Conservation (phyloP, 306 rosid species). For the Astragalus membranaceus region DNA sequence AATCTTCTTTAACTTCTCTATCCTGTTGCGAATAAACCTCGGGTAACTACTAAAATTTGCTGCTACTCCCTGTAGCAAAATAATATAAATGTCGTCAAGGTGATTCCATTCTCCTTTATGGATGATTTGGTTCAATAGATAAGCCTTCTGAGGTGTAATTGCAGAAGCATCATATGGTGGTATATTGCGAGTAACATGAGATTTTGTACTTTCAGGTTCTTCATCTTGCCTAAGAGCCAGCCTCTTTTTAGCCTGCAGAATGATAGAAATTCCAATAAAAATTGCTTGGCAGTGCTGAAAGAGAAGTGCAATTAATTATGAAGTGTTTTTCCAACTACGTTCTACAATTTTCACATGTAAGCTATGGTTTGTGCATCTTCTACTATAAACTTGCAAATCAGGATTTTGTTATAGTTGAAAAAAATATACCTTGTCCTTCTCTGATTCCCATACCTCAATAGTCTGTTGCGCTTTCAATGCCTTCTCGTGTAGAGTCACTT, state of each 20-base stretch:
- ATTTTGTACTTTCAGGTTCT: slow-evolving; percentile 42
- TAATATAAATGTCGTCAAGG: slow-evolving; percentile 57
- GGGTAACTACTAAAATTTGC: slow-evolving; percentile 44
- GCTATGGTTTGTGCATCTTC: neutral
- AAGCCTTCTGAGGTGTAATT: slow-evolving; percentile 63
- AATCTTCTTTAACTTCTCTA: neutral
- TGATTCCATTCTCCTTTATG: slow-evolving; percentile 59
- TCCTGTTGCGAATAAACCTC: slow-evolving; percentile 40
- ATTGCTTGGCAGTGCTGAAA: no score
- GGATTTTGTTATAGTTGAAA: no score
- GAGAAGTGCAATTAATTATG: no score
- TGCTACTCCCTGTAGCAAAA: slow-evolving; percentile 31
- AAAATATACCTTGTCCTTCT: slow-evolving; percentile 43
- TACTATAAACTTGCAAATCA: neutral
- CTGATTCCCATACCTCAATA: slow-evolving; percentile 47
- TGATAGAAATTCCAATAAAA: neutral
- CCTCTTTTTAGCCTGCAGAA: slow-evolving; percentile 45
- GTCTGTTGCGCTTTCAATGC: slow-evolving; percentile 27
- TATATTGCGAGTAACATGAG: slow-evolving; percentile 45
- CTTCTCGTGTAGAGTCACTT: slow-evolving; percentile 30
- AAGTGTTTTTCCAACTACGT: neutral
- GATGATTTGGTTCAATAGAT: slow-evolving; percentile 69
- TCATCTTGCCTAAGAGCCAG: slow-evolving; percentile 38
- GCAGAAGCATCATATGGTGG: slow-evolving; percentile 74
- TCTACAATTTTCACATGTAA: neutral